These are phyloP conservation scores for Teratosphaeria pseudoeucalypti DNA, from an alignment of 2,329 filamentous ascomycete species.

Conservation along the genomic window DNA sequence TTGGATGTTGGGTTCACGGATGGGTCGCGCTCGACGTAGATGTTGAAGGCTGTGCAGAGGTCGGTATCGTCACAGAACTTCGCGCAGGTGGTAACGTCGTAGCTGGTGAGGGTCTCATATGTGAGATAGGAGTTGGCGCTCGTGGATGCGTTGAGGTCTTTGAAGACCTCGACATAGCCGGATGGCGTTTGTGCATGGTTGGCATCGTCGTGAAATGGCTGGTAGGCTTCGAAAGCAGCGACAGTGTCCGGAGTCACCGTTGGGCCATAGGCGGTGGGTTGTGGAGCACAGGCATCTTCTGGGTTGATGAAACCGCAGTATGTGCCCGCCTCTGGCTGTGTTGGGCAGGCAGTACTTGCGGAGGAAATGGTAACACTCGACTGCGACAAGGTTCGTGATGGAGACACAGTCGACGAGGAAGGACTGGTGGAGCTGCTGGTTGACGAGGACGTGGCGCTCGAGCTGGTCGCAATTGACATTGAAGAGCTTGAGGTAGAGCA, in stretches of 20 bases:
- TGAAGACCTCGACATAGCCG: slow-evolving; percentile 23
- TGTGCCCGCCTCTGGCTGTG: slow-evolving; percentile 12
- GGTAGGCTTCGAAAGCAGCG: slow-evolving; percentile 19
- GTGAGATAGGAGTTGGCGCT: slow-evolving; percentile 24
- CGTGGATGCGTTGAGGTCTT: slow-evolving; percentile 20
- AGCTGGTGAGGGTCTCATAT: slow-evolving; percentile 20
- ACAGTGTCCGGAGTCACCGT: slow-evolving; percentile 10
- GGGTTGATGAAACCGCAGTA: slow-evolving; percentile 30
- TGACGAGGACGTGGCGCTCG: background rate
- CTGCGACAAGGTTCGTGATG: background rate
- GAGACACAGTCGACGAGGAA: background rate
- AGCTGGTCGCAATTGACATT: background rate
- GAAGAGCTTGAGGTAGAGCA: background rate
- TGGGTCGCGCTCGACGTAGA: slow-evolving; percentile 27
- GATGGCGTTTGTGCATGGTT: slow-evolving; percentile 8
- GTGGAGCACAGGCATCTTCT: slow-evolving; percentile 27
- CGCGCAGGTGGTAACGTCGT: slow-evolving; percentile 23
- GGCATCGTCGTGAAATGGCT: slow-evolving; percentile 16
- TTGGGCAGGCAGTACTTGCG: slow-evolving; percentile 14
- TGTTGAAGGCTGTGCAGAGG: slow-evolving; percentile 27
- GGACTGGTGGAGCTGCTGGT: background rate
- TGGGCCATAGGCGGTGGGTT: slow-evolving; percentile 28
- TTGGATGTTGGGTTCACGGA: slow-evolving; percentile 21
- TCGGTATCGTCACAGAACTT: slow-evolving; percentile 22
- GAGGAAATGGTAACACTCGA: background rate